These are phyloP conservation scores for Pseudotsuga menziesii DNA, from an alignment of 75 land plant genomes.

Conservation along the genomic window DNA sequence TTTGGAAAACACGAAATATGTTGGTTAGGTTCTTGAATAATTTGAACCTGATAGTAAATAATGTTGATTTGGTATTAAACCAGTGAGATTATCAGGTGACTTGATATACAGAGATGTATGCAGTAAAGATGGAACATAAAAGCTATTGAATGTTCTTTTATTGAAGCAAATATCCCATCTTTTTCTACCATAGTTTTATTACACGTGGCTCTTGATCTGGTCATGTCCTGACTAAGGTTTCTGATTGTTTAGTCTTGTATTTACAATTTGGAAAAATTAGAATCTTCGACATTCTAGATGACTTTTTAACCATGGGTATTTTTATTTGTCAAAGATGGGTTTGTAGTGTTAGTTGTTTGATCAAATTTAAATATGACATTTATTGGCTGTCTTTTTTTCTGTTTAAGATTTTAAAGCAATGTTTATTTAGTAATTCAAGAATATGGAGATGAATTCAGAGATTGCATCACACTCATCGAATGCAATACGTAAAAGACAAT, in stretches of 20 bases:
- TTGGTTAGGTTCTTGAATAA: background rate
- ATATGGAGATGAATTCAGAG: background rate
- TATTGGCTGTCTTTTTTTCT: background rate
- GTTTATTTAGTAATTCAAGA: background rate
- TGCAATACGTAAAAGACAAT: background rate
- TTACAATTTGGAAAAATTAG: too few relatives aligned
- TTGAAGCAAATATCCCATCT: too few relatives aligned
- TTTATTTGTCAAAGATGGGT: too few relatives aligned
- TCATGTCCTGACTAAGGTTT: too few relatives aligned
- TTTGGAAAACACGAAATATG: background rate
- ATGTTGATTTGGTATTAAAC: background rate
- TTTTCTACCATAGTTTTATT: too few relatives aligned
- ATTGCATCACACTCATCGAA: background rate
- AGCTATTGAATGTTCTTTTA: too few relatives aligned
- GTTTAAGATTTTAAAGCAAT: background rate
- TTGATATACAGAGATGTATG: background rate
- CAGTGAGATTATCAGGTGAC: background rate
- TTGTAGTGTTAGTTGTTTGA: too few relatives aligned
- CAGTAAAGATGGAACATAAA: background rate
- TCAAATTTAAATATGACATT: too few relatives aligned
- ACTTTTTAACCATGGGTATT: too few relatives aligned
- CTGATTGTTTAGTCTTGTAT: too few relatives aligned
- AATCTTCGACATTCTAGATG: too few relatives aligned
- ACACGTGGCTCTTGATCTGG: too few relatives aligned
- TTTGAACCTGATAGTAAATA: background rate